Evolutionary conservation across 768 basidiomycete genomes (phyloP), one percentile per base, ranked within the genome.

Genomic region (Baorangia bicolor): DNA sequence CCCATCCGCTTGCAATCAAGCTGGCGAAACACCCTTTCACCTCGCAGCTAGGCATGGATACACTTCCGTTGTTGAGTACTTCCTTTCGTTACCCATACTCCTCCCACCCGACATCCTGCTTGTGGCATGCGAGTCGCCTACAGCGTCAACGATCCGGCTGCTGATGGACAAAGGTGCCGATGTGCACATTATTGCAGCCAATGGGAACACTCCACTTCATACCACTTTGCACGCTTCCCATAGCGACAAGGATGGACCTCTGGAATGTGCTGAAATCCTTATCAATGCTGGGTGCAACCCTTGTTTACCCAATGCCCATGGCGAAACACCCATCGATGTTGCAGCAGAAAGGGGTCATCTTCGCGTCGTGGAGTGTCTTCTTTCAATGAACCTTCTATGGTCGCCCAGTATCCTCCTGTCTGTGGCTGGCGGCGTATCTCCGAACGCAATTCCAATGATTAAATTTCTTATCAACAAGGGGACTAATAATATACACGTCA

Each of bases 21-120:
- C 9, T 30, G 43, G 51, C 3, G 2, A 42, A 20, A 52, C 51
- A 7, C 38, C 60, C 0, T 39, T 61, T 1, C 43, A 57, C n/a
- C 20, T 34, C n/a, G 59, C 54, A 0, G 20, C 23, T 10, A 4
- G 1, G n/a, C 0, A 1, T 3, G 49, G 55, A 18, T 16, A 23
- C 14, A 1, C 41, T 11, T 35, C 52, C 2, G 1, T 62, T 1
- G 18, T 38, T 16, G 25, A 53, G 1, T 42, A 51, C 27, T 23
- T 62, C 11, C 51, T 61, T n/a, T 16, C 41, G 1, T 10, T 56
- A 2, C 8, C 3, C 0, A 13, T 30, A 8, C 47, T 12, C 23
- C 4, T 23, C 2, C 31, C 45, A 0, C 31, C 45, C 20, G 16
- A 47, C 10, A 47, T 47, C 16, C 5, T 47, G 9, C 13, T 47